These are phyloP conservation scores for Scedosporium aurantiacum DNA, from an alignment of 2,329 filamentous ascomycete species.

Conservation along the genomic window DNA sequence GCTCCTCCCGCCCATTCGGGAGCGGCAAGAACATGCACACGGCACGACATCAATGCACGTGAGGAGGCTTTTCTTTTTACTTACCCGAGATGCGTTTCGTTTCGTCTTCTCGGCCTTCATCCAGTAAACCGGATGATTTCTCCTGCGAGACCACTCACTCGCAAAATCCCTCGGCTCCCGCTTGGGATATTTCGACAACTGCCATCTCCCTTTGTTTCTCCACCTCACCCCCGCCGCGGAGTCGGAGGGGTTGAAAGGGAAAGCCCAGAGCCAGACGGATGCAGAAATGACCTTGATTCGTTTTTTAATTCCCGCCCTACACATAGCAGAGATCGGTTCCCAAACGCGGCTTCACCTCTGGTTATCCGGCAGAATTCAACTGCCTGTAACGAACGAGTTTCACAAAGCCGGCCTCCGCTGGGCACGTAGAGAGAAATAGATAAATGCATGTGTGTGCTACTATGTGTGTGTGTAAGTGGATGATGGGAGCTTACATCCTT, in stretches of 20 bases:
- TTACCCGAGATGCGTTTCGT: not conserved
- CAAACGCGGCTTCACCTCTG: not conserved
- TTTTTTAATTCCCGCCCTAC: not conserved
- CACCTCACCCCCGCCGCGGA: not conserved
- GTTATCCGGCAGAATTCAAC: conserved; percentile 6
- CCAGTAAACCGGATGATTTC: not conserved
- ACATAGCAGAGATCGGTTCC: not conserved
- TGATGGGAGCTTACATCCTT: not conserved
- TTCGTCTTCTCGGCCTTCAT: not conserved
- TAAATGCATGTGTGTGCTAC: not conserved
- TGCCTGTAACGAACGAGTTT: conserved; percentile 7
- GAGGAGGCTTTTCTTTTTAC: not conserved
- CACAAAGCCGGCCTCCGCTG: not conserved
- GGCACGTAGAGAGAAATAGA: not conserved
- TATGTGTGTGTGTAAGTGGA: not conserved
- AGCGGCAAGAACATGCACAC: not conserved
- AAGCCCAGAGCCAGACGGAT: not conserved
- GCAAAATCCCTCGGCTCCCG: not conserved
- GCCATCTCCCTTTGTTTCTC: not conserved
- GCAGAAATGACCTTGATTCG: not conserved
- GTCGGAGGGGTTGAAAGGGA: not conserved
- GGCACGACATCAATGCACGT: not conserved
- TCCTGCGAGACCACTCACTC: not conserved
- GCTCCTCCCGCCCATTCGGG: not conserved
- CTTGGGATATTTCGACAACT: not conserved